These are phyloP conservation scores for Fomitiporia mediterranea DNA, from an alignment of 1,284 basidiomycete species.

Conservation along the genomic window DNA sequence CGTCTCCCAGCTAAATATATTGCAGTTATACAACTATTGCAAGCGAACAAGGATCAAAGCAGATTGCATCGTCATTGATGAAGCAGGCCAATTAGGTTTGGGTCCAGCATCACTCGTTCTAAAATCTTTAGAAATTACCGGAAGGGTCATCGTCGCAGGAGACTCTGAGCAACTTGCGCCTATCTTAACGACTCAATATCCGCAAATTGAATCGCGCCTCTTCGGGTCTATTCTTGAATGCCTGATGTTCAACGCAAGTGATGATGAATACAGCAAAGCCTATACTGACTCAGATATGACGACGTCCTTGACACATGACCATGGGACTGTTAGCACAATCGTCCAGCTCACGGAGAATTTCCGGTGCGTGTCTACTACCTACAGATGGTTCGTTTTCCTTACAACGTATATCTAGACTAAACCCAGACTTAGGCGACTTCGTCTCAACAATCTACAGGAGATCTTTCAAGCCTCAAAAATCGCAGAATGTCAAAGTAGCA, in stretches of 20 bases:
- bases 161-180: slow-evolving; percentile 48
- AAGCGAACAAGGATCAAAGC: slow-evolving; percentile 36
- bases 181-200: slow-evolving; percentile 42
- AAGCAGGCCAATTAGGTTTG: slow-evolving; percentile 46
- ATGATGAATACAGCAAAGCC: slow-evolving; percentile 10
- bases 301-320: neutral
- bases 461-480: slow-evolving; percentile 43
- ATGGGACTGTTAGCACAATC: slow-evolving; percentile 30
- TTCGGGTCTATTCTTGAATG: slow-evolving; percentile 47
- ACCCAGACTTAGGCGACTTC: slow-evolving; percentile 46
- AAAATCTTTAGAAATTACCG: slow-evolving; percentile 33
- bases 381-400: neutral
- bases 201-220: slow-evolving; percentile 34
- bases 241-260: slow-evolving; percentile 33
- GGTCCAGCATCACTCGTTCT: slow-evolving; percentile 41
- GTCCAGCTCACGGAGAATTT: slow-evolving; percentile 48
- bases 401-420: slow-evolving; percentile 32
- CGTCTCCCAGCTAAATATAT: neutral
- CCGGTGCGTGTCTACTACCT: slow-evolving; percentile 27
- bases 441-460: slow-evolving; percentile 45
- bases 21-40: slow-evolving; percentile 42
- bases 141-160: slow-evolving; percentile 44
- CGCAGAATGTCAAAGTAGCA: slow-evolving; percentile 38
- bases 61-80: slow-evolving; percentile 43
- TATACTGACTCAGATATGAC: neutral